Evolutionary conservation across 495 filamentous ascomycete species (phyloP).

Genomic region (Annulohypoxylon stygium): DNA sequence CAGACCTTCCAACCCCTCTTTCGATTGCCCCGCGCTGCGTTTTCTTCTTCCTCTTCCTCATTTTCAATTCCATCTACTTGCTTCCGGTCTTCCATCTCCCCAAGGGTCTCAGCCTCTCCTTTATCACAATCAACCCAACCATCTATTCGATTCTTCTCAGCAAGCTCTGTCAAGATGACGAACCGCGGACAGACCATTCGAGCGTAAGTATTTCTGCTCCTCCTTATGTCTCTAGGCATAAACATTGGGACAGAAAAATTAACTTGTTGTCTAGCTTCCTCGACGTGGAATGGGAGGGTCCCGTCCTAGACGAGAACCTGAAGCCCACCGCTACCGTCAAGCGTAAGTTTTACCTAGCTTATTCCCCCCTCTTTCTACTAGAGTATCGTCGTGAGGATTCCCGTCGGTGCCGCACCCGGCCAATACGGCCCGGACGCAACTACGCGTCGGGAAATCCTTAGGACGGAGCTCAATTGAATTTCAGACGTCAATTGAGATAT

Average conservation of each 20-base stretch:
- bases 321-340: constrained; percentile 69
- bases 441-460: not conserved
- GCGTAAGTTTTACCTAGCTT: constrained; percentile 64
- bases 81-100: constrained; percentile 38
- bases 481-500: not conserved
- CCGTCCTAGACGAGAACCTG: constrained; percentile 69
- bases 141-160: constrained; percentile 67
- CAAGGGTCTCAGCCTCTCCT: constrained; percentile 38
- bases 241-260: not conserved
- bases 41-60: constrained; percentile 49
- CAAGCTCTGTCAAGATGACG: constrained; percentile 74
- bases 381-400: constrained; percentile 5
- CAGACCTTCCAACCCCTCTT: constrained; percentile 48
- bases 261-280: constrained; percentile 57
- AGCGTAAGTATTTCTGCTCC: constrained; percentile 37
- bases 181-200: constrained; percentile 60
- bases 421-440: not conserved
- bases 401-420: constrained; percentile 18
- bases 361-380: constrained; percentile 36
- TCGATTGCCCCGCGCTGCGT: constrained; percentile 47
- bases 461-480: constrained; percentile 22
- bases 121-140: constrained; percentile 38
- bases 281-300: constrained; percentile 70
- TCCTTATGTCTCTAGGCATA: constrained; percentile 32
- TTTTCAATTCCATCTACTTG: constrained; percentile 37